Percentiles rank a stretch among this genome's conserved stretches.
phyloP scores from a whole-genome alignment of 2,329 filamentous ascomycete genomes.

The Coniochaeta sp. region DNA sequence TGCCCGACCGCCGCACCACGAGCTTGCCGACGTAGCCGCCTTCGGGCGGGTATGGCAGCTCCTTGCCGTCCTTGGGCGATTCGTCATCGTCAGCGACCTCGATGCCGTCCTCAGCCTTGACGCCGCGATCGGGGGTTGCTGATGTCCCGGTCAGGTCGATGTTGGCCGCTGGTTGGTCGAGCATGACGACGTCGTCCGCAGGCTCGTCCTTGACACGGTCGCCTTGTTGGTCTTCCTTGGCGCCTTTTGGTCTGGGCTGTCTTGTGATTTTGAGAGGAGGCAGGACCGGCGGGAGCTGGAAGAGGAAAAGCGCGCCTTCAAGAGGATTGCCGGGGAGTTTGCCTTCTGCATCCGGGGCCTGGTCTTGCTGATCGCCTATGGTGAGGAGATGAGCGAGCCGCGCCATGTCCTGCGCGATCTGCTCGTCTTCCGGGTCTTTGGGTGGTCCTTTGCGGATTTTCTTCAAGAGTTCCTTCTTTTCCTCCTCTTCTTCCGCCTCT shows the following conservation, averaged over 20 bases:
- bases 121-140: slow-evolving; percentile 12
- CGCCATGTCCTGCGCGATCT: slow-evolving; percentile 23
- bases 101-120: slow-evolving; percentile 18
- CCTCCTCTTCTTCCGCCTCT: slow-evolving; percentile 12
- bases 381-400: slow-evolving; percentile 21
- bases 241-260: slow-evolving; percentile 10
- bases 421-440: slow-evolving; percentile 19
- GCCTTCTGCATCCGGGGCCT: slow-evolving; percentile 1
- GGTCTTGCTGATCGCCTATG: slow-evolving; percentile 10
- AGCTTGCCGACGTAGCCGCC: slow-evolving; percentile 55
- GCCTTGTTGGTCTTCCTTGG: slow-evolving; percentile 2
- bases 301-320: slow-evolving; percentile 54
- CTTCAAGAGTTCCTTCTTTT: slow-evolving; percentile 20
- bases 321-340: slow-evolving; percentile 12
- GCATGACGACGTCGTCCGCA: slow-evolving; percentile 24
- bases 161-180: slow-evolving; percentile 22
- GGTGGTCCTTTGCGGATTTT: slow-evolving; percentile 6
- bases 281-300: slow-evolving; percentile 56
- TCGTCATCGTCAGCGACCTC: slow-evolving; percentile 21
- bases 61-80: slow-evolving; percentile 11
- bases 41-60: slow-evolving; percentile 30
- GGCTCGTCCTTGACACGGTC: slow-evolving; percentile 33
- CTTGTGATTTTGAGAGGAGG: slow-evolving; percentile 37
- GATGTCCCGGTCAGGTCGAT: slow-evolving; percentile 33
- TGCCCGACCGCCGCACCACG: slow-evolving; percentile 53